Evolutionary conservation across 176 grass and related monocot species (phyloP), one percentile per base, ranked within the genome.

Genomic region (Rhipidocladum racemiflorum): DNA sequence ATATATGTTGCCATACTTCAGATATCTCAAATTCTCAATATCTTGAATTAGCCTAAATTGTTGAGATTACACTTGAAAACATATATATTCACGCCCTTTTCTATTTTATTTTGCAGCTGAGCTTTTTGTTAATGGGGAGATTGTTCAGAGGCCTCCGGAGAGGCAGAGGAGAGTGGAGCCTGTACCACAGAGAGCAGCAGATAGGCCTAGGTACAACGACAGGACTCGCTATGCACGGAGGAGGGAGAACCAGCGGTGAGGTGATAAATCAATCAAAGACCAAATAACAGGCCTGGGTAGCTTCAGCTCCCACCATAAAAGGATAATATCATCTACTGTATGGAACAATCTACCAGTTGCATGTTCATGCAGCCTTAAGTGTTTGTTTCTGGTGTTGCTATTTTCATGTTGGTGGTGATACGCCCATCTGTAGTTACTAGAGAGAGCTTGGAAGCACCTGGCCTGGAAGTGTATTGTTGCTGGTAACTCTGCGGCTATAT

Each of bases 141-240:
- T 99, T 74, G 85, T 95, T 67, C 93, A 93, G 71, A 91, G 93
- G 76, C 23, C 91, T 16, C 97, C 90, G 1, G 96, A 99, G 77
- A 93, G 97, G 72, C 97, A 96, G 77, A 90, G 93, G 63, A 93
- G 91, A 68, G 91, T 99, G 13, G 96, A 99, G n/a, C 89, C 91
- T 44, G 88, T 91, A 32, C 91, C 89, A 11, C 93, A 99, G 36
- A 93, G 97, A 70, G 64, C 81, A 18, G 56, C 92, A 29, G 95
- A 95, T 21, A 92, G 93, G 81, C 90, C 96, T 39, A 81, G 95
- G 77, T 89, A 98, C 79, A 97, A 91, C 54, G 92, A 98, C 82
- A 84, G 92, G 56, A 93, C 92, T 23, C 89, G 97, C 29, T 95
- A 93, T 0, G 89, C 84, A 5, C 84, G 90, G 16, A 91, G 85